Evolutionary conservation across 1,284 basidiomycete genomes (phyloP), one percentile per base, ranked within the genome.

Genomic region (Trichosporon sp.): DNA sequence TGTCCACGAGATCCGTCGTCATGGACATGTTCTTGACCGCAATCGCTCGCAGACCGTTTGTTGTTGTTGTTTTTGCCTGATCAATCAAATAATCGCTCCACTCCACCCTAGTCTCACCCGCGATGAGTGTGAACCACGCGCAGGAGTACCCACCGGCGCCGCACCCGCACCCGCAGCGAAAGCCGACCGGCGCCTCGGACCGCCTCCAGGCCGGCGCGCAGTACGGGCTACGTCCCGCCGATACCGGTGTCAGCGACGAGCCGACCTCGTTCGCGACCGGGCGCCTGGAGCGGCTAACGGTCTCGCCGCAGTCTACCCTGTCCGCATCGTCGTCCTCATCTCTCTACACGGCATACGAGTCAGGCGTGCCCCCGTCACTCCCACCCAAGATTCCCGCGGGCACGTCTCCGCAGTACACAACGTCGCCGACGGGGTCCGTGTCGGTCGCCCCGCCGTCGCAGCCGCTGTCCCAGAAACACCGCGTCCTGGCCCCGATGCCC

Each of bases 131-230:
- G 11, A 29, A 27, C 29, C 27, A 58, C 27, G 18, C 56, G 21
- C 56, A 60, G 12, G 29, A 31, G 18, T 5, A 34, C 8, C 23
- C 47, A 21, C 21, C 7, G 21, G 21, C 47, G 47, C 6, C 47
- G 42, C 9, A 5, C 15, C 4, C 8, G 38, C 38, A 42, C 3
- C 51, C 51, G 3, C 56, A 60, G 29, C 12, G 56, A 13, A 60
- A 60, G 12, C 56, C 56, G 56, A 60, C 56, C 27, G 56, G 56
- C 56, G 56, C 56, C 6, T 60, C 56, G 27, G 56, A 60, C 56
- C 56, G 29, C 27, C 27, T 60, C 18, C 18, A n/a, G 2, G 56
- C 56, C 56, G 56, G 56, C 15, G 29, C 56, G 18, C 56, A 60
- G 7, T 60, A 60, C 27, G 56, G 56, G 3, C 27, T 60, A 13